Evolutionary conservation across 1,284 basidiomycete genomes (phyloP).

Genomic region (Athelia psychrophila): DNA sequence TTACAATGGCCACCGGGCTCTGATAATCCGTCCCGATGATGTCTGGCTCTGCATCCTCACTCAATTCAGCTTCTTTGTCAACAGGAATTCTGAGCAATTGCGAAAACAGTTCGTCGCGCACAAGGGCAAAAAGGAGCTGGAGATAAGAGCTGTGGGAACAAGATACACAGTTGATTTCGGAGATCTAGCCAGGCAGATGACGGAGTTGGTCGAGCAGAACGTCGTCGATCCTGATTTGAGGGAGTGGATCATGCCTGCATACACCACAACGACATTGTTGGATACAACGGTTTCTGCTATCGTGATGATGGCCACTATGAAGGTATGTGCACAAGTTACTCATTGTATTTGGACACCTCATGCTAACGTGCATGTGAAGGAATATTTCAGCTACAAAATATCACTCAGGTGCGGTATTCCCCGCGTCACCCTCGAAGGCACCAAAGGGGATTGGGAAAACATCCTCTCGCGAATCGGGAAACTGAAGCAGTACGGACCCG

Average conservation of each 20-base stretch:
- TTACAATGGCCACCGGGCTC: constrained; percentile 34
- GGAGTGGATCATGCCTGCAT: constrained; percentile 43
- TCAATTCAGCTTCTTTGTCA: constrained; percentile 43
- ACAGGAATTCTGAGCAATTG: constrained; percentile 37
- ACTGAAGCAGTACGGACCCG: constrained; percentile 31
- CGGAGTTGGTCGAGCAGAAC: constrained; percentile 27
- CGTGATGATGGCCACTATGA: constrained; percentile 42
- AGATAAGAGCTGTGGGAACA: constrained; percentile 20
- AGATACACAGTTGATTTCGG: constrained; percentile 34
- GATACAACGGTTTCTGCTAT: constrained; percentile 39
- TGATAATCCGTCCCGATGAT: constrained; percentile 39
- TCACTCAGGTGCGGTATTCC: constrained; percentile 41
- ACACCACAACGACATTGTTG: constrained; percentile 41
- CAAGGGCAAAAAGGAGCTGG: constrained; percentile 31
- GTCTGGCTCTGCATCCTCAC: constrained; percentile 43
- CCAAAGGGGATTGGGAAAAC: constrained; percentile 29
- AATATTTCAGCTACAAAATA: constrained; percentile 34
- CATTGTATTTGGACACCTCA: too few species aligned
- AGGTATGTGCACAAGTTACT: constrained; percentile 12
- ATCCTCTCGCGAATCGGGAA: constrained; percentile 31
- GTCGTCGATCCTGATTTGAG: constrained; percentile 33
- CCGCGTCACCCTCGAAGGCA: constrained; percentile 42
- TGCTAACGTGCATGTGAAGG: background rate
- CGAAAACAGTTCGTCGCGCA: constrained; percentile 38
- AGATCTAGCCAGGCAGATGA: constrained; percentile 29